Base-by-base conservation (phyloP, 495 filamentous ascomycete genomes). In the Apodospora peruviana region DNA sequence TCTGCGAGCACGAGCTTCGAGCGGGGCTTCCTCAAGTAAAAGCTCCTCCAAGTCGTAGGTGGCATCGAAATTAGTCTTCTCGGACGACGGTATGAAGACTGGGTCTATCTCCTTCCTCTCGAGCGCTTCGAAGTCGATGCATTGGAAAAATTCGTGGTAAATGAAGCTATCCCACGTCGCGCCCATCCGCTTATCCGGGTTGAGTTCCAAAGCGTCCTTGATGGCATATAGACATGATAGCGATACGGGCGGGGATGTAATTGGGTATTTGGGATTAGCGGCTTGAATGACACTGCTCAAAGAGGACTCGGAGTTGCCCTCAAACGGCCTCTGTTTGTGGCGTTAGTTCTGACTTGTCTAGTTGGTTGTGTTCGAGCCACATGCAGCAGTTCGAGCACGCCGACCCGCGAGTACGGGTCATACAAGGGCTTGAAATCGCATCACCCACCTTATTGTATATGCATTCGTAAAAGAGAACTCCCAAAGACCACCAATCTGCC, bases 61-160 rank as follows among this genome's bases (percentile, higher is more conserved):
- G 4, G 93, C 93, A 68, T 98, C 93, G 53, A 98, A 98, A 66
- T 98, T 98, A 5, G 94, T 96, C 77, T 98, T 98, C 43, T 98
- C 93, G 41, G 88, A 87, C 1, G 91, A 95, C 5, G 93, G 93
- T 19, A 81, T 75, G 70, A 98, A 98, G 0, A 97, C 81, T 0
- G 93, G 91, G 42, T 91, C 84, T 48, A 96, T 81, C 64, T 95
- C 85, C 62, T 96, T 98, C 43, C 83, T 73, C 63, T 94, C 88
- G 27, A 98, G 68, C 2, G 85, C 85, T 16, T 76, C 82, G 47
- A 98, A 98, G 63, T 97, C 88, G 56, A 96, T 80, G 2, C 75
- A 71, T 35, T 83, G 74, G 71, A 97, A 98, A 78, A 98, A 98
- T 11, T 85, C 80, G 57, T 97, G 87, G 37, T 87, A 75, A 4